Percentiles rank a stretch among this genome's conserved stretches.
Conservation (phyloP, 345 rosid genomes). For the Raphanus raphanistrum region DNA sequence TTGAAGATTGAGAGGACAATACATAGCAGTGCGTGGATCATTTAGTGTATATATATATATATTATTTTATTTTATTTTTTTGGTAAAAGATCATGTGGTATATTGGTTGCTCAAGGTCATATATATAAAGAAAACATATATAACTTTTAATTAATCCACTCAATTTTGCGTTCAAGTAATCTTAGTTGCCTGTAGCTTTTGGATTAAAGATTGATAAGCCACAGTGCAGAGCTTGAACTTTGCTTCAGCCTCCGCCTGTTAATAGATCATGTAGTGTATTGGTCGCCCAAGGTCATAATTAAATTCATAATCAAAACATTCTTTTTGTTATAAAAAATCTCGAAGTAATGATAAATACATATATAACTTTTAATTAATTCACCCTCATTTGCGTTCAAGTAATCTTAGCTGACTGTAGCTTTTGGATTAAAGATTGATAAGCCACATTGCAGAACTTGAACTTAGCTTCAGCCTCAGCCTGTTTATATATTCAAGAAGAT, state of each 20-base stretch:
- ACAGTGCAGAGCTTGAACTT: too few relatives aligned
- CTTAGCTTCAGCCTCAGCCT: conserved; percentile 76
- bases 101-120: background rate
- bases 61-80: too few relatives aligned
- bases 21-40: background rate
- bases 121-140: too few relatives aligned
- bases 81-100: background rate
- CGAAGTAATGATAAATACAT: background rate
- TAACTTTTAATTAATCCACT: too few relatives aligned
- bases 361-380: background rate
- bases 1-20: background rate
- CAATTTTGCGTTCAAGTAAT: too few relatives aligned
- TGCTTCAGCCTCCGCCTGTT: too few relatives aligned
- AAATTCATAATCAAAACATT: background rate
- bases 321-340: background rate
- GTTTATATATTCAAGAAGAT: conserved; percentile 1
- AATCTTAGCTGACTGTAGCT: conserved; percentile 49
- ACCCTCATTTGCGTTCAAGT: background rate
- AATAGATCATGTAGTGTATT: background rate
- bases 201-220: too few relatives aligned
- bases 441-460: conserved; percentile 90
- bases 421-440: conserved; percentile 65
- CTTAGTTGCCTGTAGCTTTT: too few relatives aligned
- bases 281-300: background rate
- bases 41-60: background rate